Conservation (phyloP, 768 basidiomycete species). For the Kwoniella dejecticola region DNA sequence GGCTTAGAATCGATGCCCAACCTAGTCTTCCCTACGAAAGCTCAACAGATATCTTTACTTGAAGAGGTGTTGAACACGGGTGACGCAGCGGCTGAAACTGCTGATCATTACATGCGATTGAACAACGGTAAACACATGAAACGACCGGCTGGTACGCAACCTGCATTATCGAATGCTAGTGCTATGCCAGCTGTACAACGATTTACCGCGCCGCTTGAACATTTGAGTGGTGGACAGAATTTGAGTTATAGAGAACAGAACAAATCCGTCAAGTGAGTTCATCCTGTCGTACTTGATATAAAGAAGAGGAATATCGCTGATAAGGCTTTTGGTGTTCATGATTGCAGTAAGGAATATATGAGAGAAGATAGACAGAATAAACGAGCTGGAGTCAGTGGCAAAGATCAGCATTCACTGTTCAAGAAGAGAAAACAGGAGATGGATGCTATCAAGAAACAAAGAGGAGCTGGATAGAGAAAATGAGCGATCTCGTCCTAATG, state of each 20-base stretch:
- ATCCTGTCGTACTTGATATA: background rate
- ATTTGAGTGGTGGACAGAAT: conserved; percentile 54
- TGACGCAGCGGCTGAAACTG: conserved; percentile 64
- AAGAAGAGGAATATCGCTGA: background rate
- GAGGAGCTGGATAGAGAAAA: background rate
- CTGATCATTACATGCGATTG: conserved; percentile 48
- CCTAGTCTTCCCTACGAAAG: conserved; percentile 84
- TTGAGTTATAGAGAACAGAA: conserved; percentile 56
- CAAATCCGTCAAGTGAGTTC: conserved; percentile 56
- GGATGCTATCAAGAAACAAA: conserved; percentile 21
- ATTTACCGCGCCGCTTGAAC: conserved; percentile 52
- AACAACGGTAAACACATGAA: conserved; percentile 45
- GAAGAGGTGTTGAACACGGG: conserved; percentile 87
- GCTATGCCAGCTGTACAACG: conserved; percentile 42
- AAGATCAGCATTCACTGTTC: conserved; percentile 28
- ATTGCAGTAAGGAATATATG: conserved; percentile 43
- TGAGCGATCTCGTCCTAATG: too few relatives aligned
- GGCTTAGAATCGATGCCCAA: conserved; percentile 82
- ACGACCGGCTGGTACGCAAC: conserved; percentile 23
- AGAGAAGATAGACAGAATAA: conserved; percentile 44
- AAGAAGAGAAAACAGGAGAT: conserved; percentile 36
- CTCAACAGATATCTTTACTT: conserved; percentile 96
- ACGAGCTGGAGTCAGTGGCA: conserved; percentile 9
- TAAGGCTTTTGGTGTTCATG: background rate
- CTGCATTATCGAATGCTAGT: conserved; percentile 15